phyloP scores from a whole-genome alignment of 768 basidiomycete species.

The Pisolithus albus region DNA sequence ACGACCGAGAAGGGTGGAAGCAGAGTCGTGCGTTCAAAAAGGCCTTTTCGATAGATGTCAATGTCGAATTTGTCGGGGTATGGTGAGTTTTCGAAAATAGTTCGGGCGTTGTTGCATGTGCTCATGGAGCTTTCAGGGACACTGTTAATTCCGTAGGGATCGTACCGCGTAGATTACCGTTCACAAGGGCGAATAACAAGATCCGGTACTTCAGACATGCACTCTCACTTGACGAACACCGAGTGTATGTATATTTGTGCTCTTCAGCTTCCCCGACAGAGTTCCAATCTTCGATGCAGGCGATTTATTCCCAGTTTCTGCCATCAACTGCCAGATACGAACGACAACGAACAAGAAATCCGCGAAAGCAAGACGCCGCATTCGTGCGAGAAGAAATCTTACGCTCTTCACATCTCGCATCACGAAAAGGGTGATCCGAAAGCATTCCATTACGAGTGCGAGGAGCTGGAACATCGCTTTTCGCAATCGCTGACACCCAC shows the following conservation, averaged over 20 bases:
- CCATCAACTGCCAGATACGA: conserved; percentile 35
- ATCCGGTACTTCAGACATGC: conserved; percentile 68
- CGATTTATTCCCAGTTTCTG: conserved; percentile 30
- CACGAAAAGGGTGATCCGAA: too few species aligned
- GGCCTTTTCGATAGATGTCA: conserved; percentile 65
- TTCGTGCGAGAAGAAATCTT: conserved; percentile 20
- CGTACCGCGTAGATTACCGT: conserved; percentile 57
- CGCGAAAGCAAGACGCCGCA: conserved; percentile 45
- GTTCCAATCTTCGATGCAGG: conserved; percentile 6
- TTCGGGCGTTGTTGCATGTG: not conserved
- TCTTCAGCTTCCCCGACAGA: conserved; percentile 24
- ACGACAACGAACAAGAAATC: conserved; percentile 35
- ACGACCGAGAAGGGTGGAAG: conserved; percentile 52
- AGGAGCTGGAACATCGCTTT: conserved; percentile 36
- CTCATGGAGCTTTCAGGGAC: conserved; percentile 40
- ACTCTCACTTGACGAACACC: conserved; percentile 60
- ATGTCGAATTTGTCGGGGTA: conserved; percentile 68
- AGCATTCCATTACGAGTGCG: too few species aligned
- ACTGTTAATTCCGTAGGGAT: conserved; percentile 67
- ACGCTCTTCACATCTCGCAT: too few species aligned
- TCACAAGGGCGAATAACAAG: conserved; percentile 53
- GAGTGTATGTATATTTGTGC: conserved; percentile 25
- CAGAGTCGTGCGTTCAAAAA: conserved; percentile 67
- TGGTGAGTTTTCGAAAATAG: conserved; percentile 39
- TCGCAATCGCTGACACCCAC: conserved; percentile 35